Conservation (phyloP, 208 protist species). For the Histomonas meleagridis region DNA sequence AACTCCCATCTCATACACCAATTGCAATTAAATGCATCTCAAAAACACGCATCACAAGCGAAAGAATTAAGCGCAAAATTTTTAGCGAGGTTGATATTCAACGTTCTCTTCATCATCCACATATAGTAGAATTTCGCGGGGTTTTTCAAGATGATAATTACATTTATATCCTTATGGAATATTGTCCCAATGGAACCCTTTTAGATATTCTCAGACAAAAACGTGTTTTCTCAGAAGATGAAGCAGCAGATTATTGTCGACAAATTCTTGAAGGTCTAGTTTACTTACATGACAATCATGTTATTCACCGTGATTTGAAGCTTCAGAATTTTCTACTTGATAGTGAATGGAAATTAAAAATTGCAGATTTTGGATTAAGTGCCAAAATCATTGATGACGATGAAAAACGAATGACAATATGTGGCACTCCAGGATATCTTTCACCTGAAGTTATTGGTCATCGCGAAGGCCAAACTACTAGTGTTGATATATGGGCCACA, state of each 20-base stretch:
- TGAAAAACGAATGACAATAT: constrained; percentile 64
- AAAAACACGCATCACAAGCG: background rate
- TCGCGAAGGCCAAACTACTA: constrained; percentile 73
- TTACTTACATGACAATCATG: constrained; percentile 43
- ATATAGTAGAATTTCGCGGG: constrained; percentile 86
- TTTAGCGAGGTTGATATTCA: constrained; percentile 91
- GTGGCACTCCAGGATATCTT: constrained; percentile 43
- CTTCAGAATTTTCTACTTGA: constrained; percentile 82
- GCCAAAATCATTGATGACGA: constrained; percentile 68
- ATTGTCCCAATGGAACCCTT: constrained; percentile 75
- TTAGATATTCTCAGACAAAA: constrained; percentile 79
- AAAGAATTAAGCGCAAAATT: constrained; percentile 51
- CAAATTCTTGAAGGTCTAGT: background rate
- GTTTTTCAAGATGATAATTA: constrained; percentile 86
- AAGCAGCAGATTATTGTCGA: background rate
- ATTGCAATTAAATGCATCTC: constrained; percentile 19
- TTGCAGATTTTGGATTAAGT: constrained; percentile 81
- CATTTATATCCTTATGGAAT: constrained; percentile 93
- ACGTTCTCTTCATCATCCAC: constrained; percentile 71
- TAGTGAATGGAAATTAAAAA: constrained; percentile 65
- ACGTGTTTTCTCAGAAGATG: constrained; percentile 42
- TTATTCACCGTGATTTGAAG: constrained; percentile 91
- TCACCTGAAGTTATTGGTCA: constrained; percentile 38
- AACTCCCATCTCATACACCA: background rate
- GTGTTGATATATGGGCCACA: constrained; percentile 89